A percentile compares a stretch with the other conserved stretches of the same genome.
These are phyloP conservation scores for Pisolithus albus DNA, from an alignment of 768 basidiomycete species.

Conservation along the genomic window DNA sequence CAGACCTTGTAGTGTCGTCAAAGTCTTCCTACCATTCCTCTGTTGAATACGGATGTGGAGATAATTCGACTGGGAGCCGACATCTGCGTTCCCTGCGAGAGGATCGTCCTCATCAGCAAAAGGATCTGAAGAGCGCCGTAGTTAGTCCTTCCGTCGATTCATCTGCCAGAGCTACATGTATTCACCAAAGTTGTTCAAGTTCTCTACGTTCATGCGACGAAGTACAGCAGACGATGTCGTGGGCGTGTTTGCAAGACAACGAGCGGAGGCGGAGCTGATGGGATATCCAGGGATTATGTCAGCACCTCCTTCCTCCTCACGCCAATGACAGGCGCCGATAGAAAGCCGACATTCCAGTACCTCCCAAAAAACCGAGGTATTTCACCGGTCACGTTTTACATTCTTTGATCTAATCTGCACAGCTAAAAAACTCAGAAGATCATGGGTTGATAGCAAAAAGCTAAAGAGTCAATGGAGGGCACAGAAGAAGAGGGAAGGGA, in stretches of 20 bases:
- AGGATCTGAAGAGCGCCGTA: slow-evolving; percentile 57
- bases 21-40: slow-evolving; percentile 96
- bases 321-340: background rate
- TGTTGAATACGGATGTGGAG: slow-evolving; percentile 98
- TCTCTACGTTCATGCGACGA: no score
- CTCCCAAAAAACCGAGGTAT: slow-evolving; percentile 57
- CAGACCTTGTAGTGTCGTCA: slow-evolving; percentile 95
- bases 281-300: background rate
- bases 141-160: background rate
- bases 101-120: slow-evolving; percentile 93
- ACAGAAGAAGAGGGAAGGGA: slow-evolving; percentile 50
- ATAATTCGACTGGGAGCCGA: slow-evolving; percentile 75
- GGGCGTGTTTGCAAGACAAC: background rate
- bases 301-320: background rate
- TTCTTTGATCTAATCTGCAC: background rate
- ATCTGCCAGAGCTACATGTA: no score
- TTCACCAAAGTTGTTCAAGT: no score
- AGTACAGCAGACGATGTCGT: slow-evolving; percentile 2
- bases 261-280: background rate
- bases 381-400: slow-evolving; percentile 5
- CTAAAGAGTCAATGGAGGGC: slow-evolving; percentile 74
- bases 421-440: slow-evolving; percentile 79
- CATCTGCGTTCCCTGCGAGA: slow-evolving; percentile 65
- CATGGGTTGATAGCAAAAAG: slow-evolving; percentile 73
- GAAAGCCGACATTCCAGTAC: slow-evolving; percentile 58